phyloP scores from a whole-genome alignment of 129 eudicot genomes.

The Artemisia argyi region DNA sequence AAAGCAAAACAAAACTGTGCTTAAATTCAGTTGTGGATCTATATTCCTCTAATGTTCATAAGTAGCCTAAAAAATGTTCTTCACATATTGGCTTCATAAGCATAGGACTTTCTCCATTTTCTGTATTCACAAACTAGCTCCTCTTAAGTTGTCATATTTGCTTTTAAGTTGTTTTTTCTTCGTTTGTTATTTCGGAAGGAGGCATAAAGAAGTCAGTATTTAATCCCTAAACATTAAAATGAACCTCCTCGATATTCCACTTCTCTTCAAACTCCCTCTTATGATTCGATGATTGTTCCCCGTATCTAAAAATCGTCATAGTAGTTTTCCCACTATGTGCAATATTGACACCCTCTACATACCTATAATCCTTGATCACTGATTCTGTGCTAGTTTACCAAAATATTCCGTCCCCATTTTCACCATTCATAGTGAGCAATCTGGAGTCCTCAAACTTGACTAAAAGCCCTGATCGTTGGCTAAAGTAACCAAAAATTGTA shows the following conservation, averaged over 20 bases:
- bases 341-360: slow-evolving; percentile 86
- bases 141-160: not conserved
- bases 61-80: not conserved
- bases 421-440: slow-evolving; percentile 60
- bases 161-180: slow-evolving; percentile 12
- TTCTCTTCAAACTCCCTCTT: slow-evolving; percentile 74
- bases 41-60: not conserved
- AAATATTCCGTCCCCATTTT: slow-evolving; percentile 71
- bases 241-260: slow-evolving; percentile 90
- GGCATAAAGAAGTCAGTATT: slow-evolving; percentile 68
- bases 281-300: slow-evolving; percentile 90
- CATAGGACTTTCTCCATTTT: not conserved
- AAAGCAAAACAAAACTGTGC: slow-evolving; percentile 1
- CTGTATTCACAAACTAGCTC: slow-evolving; percentile 25
- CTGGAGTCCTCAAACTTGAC: slow-evolving; percentile 91
- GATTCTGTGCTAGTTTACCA: slow-evolving; percentile 96
- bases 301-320: slow-evolving; percentile 83
- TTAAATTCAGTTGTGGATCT: slow-evolving; percentile 10
- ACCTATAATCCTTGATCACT: slow-evolving; percentile 77
- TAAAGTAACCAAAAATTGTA: slow-evolving; percentile 96
- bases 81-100: slow-evolving; percentile 18
- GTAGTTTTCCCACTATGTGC: slow-evolving; percentile 83
- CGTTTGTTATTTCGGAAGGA: slow-evolving; percentile 48
- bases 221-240: slow-evolving; percentile 76
- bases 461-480: slow-evolving; percentile 94